Evolutionary conservation across 768 basidiomycete species (phyloP), one percentile per base, ranked within the genome.

Genomic region (Mycena chlorophos): DNA sequence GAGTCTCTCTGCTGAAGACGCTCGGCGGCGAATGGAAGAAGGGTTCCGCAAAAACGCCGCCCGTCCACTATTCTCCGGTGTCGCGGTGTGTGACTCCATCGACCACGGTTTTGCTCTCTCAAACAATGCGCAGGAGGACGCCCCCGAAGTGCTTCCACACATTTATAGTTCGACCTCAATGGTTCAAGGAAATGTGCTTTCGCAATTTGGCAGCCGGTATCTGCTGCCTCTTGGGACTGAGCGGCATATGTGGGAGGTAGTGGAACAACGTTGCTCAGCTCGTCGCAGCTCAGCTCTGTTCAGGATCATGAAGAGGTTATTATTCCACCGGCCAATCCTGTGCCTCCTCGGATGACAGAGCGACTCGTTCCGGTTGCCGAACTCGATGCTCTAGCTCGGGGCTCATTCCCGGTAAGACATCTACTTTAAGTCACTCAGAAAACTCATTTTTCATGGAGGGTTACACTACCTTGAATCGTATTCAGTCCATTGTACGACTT

Each of bases 221-320:
- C 76, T 86, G 66, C 71, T 98, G 47, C 97, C 97, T 1, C 57
- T 91, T 1, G 97, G 93, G 1, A 98, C 95, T 2, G 77, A 78
- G 19, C 78, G 91, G 25, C 71, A 80, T 16, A 76, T 81, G 49
- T 66, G 80, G 40, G 89, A 94, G 66, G 94, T 94, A 58, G 49
- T 5, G 29, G 6, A 23, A 30, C 25, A 46, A 25, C 14, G 20
- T 25, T 47, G 22, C 2, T 26, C 22, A 34, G 25, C 12, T 28
- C 5, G 45, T 20, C 22, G 2, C 20, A 49, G 50, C 16, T 55
- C 56, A 22, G 34, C 29, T 51, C 47, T 29, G 34, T 51, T n/a
- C 54, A 95, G 93, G 82, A 86, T 42, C 92, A 86, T 65, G 90
- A 96, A 69, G 95, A 98, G 75, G 89, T 97, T 17, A 78, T 85